Conservation (phyloP, 2,329 filamentous ascomycete species). For the Fusarium continuum region DNA sequence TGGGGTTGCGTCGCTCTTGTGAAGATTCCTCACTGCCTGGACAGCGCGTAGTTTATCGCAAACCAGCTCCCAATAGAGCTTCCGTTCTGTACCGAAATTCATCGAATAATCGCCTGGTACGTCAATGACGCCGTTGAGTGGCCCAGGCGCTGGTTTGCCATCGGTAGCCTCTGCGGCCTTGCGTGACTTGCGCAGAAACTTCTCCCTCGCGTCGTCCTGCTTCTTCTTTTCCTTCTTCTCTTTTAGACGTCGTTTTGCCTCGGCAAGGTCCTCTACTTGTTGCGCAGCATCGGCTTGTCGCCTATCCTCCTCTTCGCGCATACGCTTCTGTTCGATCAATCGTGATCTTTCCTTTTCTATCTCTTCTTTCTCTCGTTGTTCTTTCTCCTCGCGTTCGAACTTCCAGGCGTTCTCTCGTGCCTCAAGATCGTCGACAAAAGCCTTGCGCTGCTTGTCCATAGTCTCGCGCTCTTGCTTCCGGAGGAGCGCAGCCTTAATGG, state of each 20-base stretch:
- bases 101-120: constrained; percentile 51
- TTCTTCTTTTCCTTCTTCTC: constrained; percentile 55
- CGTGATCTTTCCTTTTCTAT: constrained; percentile 51
- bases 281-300: constrained; percentile 51
- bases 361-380: constrained; percentile 48
- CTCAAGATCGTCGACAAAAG: constrained; percentile 89
- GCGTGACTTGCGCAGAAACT: constrained; percentile 48
- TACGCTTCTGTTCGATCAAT: constrained; percentile 50
- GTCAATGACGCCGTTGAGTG: constrained; percentile 47
- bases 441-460: constrained; percentile 76
- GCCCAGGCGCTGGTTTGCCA: constrained; percentile 37
- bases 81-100: constrained; percentile 44
- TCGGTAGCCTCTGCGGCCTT: constrained; percentile 46
- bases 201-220: constrained; percentile 43
- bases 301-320: constrained; percentile 50
- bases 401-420: constrained; percentile 75
- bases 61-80: constrained; percentile 53
- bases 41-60: constrained; percentile 54
- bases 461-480: constrained; percentile 76
- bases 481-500: constrained; percentile 74
- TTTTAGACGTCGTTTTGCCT: constrained; percentile 50
- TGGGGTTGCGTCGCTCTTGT: constrained; percentile 37
- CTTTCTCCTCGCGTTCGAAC: constrained; percentile 62
- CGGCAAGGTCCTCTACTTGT: constrained; percentile 51
- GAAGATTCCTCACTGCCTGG: constrained; percentile 48